Evolutionary conservation across 2,329 filamentous ascomycete genomes (phyloP), one percentile per base, ranked within the genome.

Genomic region (Leptoxyphium fumago): DNA sequence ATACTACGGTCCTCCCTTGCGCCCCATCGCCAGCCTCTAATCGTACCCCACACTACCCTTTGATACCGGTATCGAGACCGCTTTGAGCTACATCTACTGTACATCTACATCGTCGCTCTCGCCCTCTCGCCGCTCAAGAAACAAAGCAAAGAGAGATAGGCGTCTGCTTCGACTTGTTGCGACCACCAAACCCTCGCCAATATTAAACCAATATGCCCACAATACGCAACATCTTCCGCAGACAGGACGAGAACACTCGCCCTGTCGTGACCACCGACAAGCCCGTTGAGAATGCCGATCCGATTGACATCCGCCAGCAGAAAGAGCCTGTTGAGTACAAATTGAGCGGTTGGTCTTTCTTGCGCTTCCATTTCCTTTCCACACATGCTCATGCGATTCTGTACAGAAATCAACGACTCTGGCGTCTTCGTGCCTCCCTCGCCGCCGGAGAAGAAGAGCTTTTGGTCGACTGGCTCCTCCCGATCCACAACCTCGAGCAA

Each of bases 401-500:
- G 29, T 39, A 54, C 61, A 95, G 89, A 95, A 52, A 91, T 96
- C 63, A 93, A 94, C 61, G 88, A 94, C 65, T 93, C 84, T 62
- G 89, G 89, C 52, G 83, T 94, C 49, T 96, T 94, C 67, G 76
- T 96, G 53, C 89, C 89, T 75, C 89, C 89, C n/a, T 94, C 89
- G 8, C 86, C 89, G 2, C 77, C 80, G 11, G 86, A 94, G 64
- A 85, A 85, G 61, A 85, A 84, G 59, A 74, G 74, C 49, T 81
- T 86, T 55, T 95, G 87, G 87, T 68, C 67, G 44, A 69, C 67
- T 14, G 68, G 62, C 45, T 53, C 56, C 43, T 76, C 68, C 17
- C 71, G 71, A 13, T 74, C 63, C n/a, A 68, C 65, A 17, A 67
- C 65, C 43, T 69, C 71, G 15, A 71, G 70, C 28, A 74, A 75